Percentiles rank a stretch among this genome's conserved stretches.
phyloP scores from a whole-genome alignment of 2,329 filamentous ascomycete species.

The Onygena corvina region DNA sequence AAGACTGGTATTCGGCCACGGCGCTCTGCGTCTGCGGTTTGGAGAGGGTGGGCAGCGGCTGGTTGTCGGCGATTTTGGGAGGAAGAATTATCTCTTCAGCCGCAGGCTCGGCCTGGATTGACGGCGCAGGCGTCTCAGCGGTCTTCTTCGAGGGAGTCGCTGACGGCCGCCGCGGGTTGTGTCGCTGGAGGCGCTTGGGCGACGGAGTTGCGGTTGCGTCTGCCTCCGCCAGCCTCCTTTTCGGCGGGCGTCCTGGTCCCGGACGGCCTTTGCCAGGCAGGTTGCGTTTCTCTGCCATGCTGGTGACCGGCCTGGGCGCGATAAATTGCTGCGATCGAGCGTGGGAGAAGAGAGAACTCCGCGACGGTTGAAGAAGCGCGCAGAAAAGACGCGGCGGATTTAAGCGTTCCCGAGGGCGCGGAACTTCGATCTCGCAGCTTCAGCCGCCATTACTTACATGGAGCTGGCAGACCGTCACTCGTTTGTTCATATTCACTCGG shows the following conservation, averaged over 20 bases:
- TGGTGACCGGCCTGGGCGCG: not conserved
- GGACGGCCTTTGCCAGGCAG: constrained; percentile 33
- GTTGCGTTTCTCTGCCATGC: constrained; percentile 35
- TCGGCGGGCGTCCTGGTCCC: constrained; percentile 30
- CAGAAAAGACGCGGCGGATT: not conserved
- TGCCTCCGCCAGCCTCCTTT: constrained; percentile 33
- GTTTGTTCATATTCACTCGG: too few species aligned
- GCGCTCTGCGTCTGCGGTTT: constrained; percentile 39
- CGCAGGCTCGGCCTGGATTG: constrained; percentile 13
- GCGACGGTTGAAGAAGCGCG: not conserved
- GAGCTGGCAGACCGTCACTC: too few species aligned
- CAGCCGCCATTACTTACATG: too few species aligned
- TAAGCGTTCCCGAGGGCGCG: constrained; percentile 1
- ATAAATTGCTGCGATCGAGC: too few species aligned
- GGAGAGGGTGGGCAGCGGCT: constrained; percentile 43
- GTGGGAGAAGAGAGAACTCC: not conserved
- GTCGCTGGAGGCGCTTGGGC: constrained; percentile 12
- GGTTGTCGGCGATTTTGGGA: constrained; percentile 41
- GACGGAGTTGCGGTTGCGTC: constrained; percentile 17
- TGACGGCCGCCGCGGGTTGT: constrained; percentile 18
- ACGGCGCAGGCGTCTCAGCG: constrained; percentile 22
- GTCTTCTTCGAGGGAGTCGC: constrained; percentile 23
- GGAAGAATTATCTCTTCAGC: constrained; percentile 34
- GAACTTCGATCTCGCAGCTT: not conserved
- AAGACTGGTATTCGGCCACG: constrained; percentile 45